phyloP scores from a whole-genome alignment of 2,329 filamentous ascomycete genomes.

The Sporothrix luriei region DNA sequence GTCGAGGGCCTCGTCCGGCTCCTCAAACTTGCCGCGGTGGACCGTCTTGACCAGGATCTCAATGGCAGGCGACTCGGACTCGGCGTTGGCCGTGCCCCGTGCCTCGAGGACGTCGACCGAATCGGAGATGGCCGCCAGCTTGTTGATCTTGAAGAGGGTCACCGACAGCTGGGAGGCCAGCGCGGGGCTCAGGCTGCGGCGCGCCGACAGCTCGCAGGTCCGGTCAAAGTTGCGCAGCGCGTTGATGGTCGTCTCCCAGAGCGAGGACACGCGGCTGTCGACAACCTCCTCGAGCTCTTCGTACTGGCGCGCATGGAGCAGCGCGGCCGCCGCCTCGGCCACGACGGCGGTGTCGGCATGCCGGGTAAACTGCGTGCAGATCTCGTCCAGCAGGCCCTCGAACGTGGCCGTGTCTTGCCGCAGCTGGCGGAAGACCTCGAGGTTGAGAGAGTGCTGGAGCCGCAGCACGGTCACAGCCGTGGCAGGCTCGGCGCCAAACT shows the following conservation, averaged over 20 bases:
- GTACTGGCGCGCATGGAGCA: constrained; percentile 82
- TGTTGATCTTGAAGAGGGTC: constrained; percentile 75
- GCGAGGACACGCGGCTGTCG: constrained; percentile 72
- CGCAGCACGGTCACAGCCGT: constrained; percentile 84
- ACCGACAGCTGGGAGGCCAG: constrained; percentile 72
- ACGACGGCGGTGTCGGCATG: constrained; percentile 86
- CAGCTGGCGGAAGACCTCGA: constrained; percentile 85
- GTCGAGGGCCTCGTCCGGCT: constrained; percentile 70
- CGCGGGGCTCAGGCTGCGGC: constrained; percentile 67
- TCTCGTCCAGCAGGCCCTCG: constrained; percentile 80
- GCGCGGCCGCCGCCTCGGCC: constrained; percentile 76
- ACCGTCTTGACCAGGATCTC: constrained; percentile 73
- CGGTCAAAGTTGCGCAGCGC: constrained; percentile 71
- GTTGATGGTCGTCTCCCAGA: constrained; percentile 84
- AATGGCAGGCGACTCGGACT: constrained; percentile 59
- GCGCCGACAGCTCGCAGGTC: constrained; percentile 69
- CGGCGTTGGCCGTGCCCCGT: constrained; percentile 49
- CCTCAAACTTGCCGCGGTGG: constrained; percentile 70
- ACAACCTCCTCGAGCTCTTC: constrained; percentile 87
- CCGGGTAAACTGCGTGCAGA: constrained; percentile 91
- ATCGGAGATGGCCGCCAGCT: constrained; percentile 77
- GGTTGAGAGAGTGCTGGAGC: constrained; percentile 81
- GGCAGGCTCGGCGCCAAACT: constrained; percentile 86
- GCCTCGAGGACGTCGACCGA: constrained; percentile 75
- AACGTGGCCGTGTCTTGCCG: constrained; percentile 84